Evolutionary conservation across 2,329 filamentous ascomycete species (phyloP).

Genomic region (Ilyonectria mors-panacis): DNA sequence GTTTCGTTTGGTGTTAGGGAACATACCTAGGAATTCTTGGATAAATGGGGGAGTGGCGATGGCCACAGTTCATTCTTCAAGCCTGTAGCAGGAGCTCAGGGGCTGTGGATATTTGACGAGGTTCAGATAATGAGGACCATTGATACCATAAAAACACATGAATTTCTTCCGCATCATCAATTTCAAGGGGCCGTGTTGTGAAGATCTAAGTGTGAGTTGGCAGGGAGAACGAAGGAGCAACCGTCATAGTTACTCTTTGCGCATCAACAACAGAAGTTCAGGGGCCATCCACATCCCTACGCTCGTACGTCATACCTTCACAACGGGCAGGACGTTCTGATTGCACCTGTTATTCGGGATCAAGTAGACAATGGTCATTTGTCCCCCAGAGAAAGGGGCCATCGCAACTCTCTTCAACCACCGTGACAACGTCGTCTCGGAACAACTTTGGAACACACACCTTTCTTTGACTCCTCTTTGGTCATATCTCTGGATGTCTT

Average conservation of each 20-base stretch:
- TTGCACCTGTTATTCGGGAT: background rate
- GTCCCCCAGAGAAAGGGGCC: no score
- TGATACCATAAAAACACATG: conserved; percentile 20
- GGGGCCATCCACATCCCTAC: background rate
- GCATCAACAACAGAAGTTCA: background rate
- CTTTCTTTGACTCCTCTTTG: background rate
- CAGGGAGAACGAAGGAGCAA: background rate
- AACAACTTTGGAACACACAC: conserved; percentile 9
- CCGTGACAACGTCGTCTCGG: conserved; percentile 3
- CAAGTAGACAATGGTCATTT: no score
- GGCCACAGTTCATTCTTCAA: background rate
- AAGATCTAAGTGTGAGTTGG: background rate
- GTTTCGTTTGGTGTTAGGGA: conserved; percentile 33
- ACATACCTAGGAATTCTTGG: conserved; percentile 21
- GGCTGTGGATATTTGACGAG: conserved; percentile 20
- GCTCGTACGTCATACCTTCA: background rate
- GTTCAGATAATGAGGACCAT: conserved; percentile 11
- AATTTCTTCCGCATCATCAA: background rate
- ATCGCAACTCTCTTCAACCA: background rate
- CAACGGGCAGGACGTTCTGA: background rate
- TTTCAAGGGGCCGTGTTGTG: background rate
- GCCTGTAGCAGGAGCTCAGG: conserved; percentile 20
- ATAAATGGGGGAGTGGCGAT: background rate
- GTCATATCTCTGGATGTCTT: background rate
- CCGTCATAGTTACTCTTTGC: background rate